Conservation (phyloP, 2,329 filamentous ascomycete genomes). For the Colletotrichum liriopes region DNA sequence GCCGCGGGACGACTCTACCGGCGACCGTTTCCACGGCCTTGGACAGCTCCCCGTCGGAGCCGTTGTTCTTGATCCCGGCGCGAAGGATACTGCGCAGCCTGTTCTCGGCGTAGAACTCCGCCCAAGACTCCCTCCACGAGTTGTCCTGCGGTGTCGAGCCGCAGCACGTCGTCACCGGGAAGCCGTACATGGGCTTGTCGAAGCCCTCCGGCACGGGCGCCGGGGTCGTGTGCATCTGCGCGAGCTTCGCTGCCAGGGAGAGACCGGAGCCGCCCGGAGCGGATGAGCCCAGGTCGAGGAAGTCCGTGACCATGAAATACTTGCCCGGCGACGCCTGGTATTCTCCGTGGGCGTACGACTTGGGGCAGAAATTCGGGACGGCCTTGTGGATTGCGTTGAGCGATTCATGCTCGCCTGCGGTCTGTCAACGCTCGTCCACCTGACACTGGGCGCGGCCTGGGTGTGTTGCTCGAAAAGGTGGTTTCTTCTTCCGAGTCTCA, state of each 20-base stretch:
- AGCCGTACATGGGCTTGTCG: conserved; percentile 80
- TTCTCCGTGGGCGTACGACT: conserved; percentile 80
- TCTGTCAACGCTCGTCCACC: conserved; percentile 46
- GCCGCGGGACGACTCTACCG: conserved; percentile 77
- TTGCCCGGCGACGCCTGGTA: conserved; percentile 66
- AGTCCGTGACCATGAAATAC: conserved; percentile 82
- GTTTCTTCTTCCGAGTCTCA: background rate
- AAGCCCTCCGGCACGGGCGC: conserved; percentile 76
- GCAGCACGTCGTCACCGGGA: conserved; percentile 88
- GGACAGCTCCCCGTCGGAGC: conserved; percentile 74
- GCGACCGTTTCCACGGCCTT: conserved; percentile 77
- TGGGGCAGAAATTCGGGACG: conserved; percentile 83
- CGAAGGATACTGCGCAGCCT: conserved; percentile 77
- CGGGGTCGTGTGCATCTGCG: conserved; percentile 82
- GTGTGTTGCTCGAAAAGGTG: conserved; percentile 55
- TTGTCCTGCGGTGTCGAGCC: conserved; percentile 90
- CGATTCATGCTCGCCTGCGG: conserved; percentile 83
- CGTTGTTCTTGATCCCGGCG: conserved; percentile 73
- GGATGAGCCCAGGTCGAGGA: conserved; percentile 75
- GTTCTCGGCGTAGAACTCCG: conserved; percentile 87
- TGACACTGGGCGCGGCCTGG: background rate
- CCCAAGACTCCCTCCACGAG: conserved; percentile 80
- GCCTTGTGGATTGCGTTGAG: conserved; percentile 83
- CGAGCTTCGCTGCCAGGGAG: conserved; percentile 82
- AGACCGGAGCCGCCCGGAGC: conserved; percentile 61